phyloP scores from a whole-genome alignment of 257 asterid genomes.

The Oldenlandia corymbosa region DNA sequence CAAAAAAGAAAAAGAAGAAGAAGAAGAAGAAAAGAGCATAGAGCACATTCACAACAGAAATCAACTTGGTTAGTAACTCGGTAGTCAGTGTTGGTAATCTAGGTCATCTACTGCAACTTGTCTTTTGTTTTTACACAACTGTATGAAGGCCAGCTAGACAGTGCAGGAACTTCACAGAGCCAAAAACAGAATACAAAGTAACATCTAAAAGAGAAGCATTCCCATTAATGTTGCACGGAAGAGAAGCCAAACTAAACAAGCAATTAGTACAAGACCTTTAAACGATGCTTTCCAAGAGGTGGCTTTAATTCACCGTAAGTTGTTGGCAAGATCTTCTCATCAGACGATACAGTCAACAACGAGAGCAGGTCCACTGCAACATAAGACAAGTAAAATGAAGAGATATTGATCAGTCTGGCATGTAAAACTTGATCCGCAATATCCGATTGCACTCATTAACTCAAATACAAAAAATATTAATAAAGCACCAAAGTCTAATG shows the following conservation, averaged over 20 bases:
- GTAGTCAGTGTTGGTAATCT: background rate
- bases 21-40: background rate
- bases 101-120: background rate
- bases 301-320: conserved; percentile 94
- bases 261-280: conserved; percentile 51
- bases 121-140: background rate
- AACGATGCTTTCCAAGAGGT: conserved; percentile 93
- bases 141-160: background rate
- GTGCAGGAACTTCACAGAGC: background rate
- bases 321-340: conserved; percentile 66
- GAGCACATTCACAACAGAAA: background rate
- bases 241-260: background rate
- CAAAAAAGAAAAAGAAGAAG: no score
- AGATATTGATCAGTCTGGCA: background rate
- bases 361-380: conserved; percentile 67
- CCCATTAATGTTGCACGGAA: background rate
- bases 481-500: background rate
- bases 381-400: conserved; percentile 5
- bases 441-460: no score
- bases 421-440: background rate
- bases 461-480: background rate
- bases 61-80: background rate
- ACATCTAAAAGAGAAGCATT: background rate
- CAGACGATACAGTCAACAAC: conserved; percentile 69
- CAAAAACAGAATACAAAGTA: no score